phyloP scores from a whole-genome alignment of 192 early-diverging fungal genomes.

The Mortierella antarctica region DNA sequence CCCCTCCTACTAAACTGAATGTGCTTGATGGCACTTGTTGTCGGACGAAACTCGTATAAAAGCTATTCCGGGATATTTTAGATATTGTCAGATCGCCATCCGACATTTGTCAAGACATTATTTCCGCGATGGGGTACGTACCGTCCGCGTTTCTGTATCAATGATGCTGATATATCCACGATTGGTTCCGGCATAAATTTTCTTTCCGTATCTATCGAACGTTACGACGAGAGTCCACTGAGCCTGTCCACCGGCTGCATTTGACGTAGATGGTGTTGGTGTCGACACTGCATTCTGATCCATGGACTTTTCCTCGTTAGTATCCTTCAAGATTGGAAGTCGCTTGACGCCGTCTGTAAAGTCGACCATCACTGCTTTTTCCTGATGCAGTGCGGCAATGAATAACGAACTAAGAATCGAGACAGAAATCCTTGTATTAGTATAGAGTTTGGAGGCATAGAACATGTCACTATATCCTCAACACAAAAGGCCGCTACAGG shows the following conservation, averaged over 20 bases:
- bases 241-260: conserved; percentile 5
- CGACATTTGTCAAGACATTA: not conserved
- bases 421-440: conserved; percentile 44
- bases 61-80: conserved; percentile 4
- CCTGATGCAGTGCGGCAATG: conserved; percentile 62
- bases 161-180: conserved; percentile 75
- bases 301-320: not conserved
- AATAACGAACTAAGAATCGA: conserved; percentile 60
- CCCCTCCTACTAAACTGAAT: conserved; percentile 75
- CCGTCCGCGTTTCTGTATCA: conserved; percentile 62
- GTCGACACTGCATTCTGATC: conserved; percentile 32
- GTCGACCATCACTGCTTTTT: conserved; percentile 59
- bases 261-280: not conserved
- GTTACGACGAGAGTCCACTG: conserved; percentile 42
- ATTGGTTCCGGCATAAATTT: conserved; percentile 72
- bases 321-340: conserved; percentile 15
- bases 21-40: conserved; percentile 63
- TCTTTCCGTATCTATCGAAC: conserved; percentile 58
- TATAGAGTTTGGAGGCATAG: conserved; percentile 24
- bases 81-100: not conserved
- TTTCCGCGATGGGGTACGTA: conserved; percentile 26
- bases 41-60: conserved; percentile 47
- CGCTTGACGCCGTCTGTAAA: conserved; percentile 50
- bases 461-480: not conserved
- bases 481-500: not conserved